These are phyloP conservation scores for Metschnikowia baotianmanensis DNA, from an alignment of 805 yeast species.

Conservation along the genomic window DNA sequence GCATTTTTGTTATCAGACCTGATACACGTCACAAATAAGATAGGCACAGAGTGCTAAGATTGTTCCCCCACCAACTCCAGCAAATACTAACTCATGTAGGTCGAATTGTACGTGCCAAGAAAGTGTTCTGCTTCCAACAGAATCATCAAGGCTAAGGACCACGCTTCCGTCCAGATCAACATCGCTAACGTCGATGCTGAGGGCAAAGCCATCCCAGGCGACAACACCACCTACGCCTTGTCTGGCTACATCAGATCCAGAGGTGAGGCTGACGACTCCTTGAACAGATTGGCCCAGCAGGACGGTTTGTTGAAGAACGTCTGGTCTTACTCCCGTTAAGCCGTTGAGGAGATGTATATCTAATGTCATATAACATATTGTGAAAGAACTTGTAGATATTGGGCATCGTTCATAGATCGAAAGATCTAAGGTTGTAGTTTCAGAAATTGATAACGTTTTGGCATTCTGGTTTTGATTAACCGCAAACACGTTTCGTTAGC, in stretches of 20 bases:
- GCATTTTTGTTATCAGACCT: no score
- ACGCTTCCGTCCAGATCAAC: conserved; percentile 98
- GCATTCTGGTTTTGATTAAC: no score
- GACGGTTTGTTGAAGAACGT: conserved; percentile 97
- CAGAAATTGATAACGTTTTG: no score
- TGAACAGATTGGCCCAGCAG: conserved; percentile 98
- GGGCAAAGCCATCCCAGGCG: conserved; percentile 92
- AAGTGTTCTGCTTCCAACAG: conserved; percentile 99
- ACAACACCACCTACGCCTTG: conserved; percentile 92
- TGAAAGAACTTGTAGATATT: no score
- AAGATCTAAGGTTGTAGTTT: no score
- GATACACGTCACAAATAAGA: no score
- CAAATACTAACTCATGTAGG: conserved; percentile 51
- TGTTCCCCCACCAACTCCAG: not conserved
- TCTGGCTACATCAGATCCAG: conserved; percentile 96
- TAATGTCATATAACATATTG: conserved; percentile 21
- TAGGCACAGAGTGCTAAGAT: no score
- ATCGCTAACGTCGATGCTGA: conserved; percentile 96
- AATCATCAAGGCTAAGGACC: conserved; percentile 99
- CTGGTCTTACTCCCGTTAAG: conserved; percentile 92
- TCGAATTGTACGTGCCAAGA: conserved; percentile 99
- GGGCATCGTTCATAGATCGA: no score
- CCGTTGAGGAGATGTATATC: conserved; percentile 56
- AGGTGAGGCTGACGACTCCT: conserved; percentile 99
- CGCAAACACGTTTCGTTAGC: no score